phyloP scores from a whole-genome alignment of 352 stramenopile species.

The Pythium rhizo-oryzae region DNA sequence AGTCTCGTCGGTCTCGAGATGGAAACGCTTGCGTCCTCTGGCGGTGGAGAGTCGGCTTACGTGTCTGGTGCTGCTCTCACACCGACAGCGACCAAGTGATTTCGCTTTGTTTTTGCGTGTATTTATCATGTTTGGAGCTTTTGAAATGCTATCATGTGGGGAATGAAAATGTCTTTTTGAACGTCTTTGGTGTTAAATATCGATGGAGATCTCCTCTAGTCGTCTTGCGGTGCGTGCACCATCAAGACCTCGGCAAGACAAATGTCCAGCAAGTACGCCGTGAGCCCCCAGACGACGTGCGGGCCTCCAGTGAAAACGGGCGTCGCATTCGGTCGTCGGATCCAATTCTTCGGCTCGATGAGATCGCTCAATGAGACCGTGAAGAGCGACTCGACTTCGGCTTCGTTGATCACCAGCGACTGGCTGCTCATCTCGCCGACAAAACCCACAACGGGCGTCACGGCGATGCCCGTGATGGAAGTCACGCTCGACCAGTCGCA shows the following conservation, averaged over 20 bases:
- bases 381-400: conserved; percentile 96
- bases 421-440: conserved; percentile 93
- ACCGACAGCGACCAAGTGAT: conserved; percentile 5
- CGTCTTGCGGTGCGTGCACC: conserved; percentile 21
- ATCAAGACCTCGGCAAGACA: conserved; percentile 74
- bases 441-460: conserved; percentile 98
- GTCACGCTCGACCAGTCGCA: conserved; percentile 97
- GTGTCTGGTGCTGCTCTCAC: conserved; percentile 5
- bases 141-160: too few relatives aligned
- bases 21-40: conserved; percentile 13
- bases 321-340: conserved; percentile 77
- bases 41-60: neutral
- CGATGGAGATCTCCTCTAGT: neutral
- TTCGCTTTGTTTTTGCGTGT: neutral
- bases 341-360: conserved; percentile 84
- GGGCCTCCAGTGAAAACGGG: conserved; percentile 95
- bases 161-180: too few relatives aligned
- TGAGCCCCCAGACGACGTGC: conserved; percentile 97
- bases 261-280: conserved; percentile 95
- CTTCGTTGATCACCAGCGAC: conserved; percentile 92
- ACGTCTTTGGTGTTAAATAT: conserved; percentile 18
- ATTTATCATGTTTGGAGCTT: conserved; percentile 9
- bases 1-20: conserved; percentile 19
- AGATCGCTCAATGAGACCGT: conserved; percentile 92
- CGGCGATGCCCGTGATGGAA: conserved; percentile 95